Evolutionary conservation across 2,329 filamentous ascomycete species (phyloP), one percentile per base, ranked within the genome.

Genomic region (Purpureocillium lavendulum): DNA sequence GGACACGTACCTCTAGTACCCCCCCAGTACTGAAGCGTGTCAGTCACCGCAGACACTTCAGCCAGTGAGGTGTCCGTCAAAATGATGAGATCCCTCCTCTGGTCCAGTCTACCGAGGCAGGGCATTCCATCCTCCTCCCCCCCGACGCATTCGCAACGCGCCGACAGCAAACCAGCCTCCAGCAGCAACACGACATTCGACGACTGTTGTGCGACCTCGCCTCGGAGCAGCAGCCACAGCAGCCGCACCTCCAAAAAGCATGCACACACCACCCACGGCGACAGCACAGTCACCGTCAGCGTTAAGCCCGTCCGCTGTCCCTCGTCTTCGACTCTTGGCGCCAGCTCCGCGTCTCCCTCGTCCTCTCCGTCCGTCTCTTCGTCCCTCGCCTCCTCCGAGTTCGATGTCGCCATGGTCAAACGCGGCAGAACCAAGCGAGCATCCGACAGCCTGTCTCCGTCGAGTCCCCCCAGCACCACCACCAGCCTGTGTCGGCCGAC

Each of bases 361-460:
- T 15, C 38, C 11, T n/a, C 38, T 6, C 14, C 17, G 29, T 24
- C 29, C 10, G 7, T 26, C 34, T 24, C 17, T 26, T 35, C 37
- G 29, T 40, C 41, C 26, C 26, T 14, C 31, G 4, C 31, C 33
- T 40, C 30, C 31, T 43, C 48, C 38, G 40, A 44, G 40, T 44
- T 49, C 43, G 44, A 60, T 55, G 55, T 45, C 45, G 50, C 46
- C 34, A 62, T 62, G 60, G 54, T 48, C 36, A 61, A 61, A 49
- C 59, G 56, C 17, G 41, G 30, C 36, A 62, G 57, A 45, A 49
- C 54, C 21, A 49, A 54, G 43, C 50, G 52, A 45, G 53, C 59
- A 40, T 49, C 48, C 35, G 30, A 31, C 32, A 38, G 30, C 39
- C 45, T 55, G 30, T 46, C 56, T 37, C 48, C 52, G 43, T 51